phyloP scores from a whole-genome alignment of 306 rosid genomes.

The Heteromeles arbutifolia region DNA sequence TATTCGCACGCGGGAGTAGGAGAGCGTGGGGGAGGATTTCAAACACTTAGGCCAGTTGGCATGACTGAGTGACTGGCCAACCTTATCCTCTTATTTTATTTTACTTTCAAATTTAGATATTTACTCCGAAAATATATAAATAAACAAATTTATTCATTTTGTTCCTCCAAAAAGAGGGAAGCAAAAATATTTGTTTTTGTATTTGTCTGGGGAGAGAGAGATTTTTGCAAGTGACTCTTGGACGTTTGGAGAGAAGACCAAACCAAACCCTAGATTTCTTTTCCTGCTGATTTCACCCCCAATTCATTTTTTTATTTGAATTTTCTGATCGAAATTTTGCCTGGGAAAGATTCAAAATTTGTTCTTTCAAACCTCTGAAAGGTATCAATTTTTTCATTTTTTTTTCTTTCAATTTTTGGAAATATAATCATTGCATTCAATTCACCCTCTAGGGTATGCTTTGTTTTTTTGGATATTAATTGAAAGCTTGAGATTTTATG shows the following conservation, averaged over 20 bases:
- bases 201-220: conserved; percentile 5
- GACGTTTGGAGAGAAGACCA: conserved; percentile 1
- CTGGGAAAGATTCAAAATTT: conserved; percentile 19
- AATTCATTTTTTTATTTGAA: background rate
- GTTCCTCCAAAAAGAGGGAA: conserved; percentile 23
- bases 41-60: conserved; percentile 37
- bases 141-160: background rate
- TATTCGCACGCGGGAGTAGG: background rate
- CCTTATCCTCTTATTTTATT: conserved; percentile 40
- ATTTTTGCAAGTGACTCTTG: conserved; percentile 20
- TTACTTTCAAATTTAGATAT: background rate
- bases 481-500: background rate
- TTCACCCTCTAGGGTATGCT: background rate
- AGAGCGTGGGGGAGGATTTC: conserved; percentile 28
- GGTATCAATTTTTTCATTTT: background rate
- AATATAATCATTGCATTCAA: conserved; percentile 9
- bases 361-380: background rate
- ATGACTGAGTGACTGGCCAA: conserved; percentile 39
- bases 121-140: no score
- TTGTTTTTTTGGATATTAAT: background rate
- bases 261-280: conserved; percentile 46
- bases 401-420: background rate
- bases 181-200: conserved; percentile 11
- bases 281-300: background rate
- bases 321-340: conserved; percentile 18